Evolutionary conservation across 163 green algal genomes (phyloP).

Genomic region (Scenedesmus sp.): DNA sequence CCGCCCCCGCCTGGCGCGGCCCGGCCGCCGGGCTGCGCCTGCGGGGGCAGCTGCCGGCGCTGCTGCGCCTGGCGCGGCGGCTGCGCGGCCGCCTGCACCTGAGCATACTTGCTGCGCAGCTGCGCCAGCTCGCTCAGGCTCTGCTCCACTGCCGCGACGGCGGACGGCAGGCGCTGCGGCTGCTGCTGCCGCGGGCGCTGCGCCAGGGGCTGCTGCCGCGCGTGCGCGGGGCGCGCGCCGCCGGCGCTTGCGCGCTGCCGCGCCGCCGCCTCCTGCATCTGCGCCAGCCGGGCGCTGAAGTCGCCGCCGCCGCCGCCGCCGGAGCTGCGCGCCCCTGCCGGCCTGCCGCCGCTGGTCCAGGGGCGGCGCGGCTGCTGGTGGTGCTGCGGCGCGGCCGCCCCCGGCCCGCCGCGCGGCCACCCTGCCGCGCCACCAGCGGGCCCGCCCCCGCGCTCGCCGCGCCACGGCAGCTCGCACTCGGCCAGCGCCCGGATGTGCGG

Average conservation of each 20-base stretch:
- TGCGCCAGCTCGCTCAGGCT: constrained; percentile 32
- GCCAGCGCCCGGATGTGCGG: not conserved
- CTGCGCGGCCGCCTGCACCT: constrained; percentile 9
- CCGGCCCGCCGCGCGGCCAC: not conserved
- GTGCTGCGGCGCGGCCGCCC: not conserved
- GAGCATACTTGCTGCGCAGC: not conserved
- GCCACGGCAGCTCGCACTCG: not conserved
- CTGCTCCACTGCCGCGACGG: constrained; percentile 29
- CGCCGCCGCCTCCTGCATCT: constrained; percentile 1
- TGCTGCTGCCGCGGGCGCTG: not conserved
- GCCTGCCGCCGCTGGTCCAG: too few species aligned
- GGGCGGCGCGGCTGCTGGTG: not conserved
- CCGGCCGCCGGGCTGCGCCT: not conserved
- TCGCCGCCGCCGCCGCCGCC: not conserved
- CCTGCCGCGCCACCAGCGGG: too few species aligned
- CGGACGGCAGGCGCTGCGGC: constrained; percentile 7
- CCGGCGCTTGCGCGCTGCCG: not conserved
- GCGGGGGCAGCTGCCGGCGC: constrained; percentile 1
- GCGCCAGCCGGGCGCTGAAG: not conserved
- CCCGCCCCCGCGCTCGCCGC: too few species aligned
- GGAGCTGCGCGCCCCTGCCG: not conserved
- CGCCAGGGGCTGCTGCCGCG: not conserved
- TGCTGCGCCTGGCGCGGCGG: constrained; percentile 13
- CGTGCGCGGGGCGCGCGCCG: not conserved
- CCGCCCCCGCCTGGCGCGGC: not conserved